Evolutionary conservation across 495 filamentous ascomycete genomes (phyloP).

Genomic region (Terfezia claveryi): DNA sequence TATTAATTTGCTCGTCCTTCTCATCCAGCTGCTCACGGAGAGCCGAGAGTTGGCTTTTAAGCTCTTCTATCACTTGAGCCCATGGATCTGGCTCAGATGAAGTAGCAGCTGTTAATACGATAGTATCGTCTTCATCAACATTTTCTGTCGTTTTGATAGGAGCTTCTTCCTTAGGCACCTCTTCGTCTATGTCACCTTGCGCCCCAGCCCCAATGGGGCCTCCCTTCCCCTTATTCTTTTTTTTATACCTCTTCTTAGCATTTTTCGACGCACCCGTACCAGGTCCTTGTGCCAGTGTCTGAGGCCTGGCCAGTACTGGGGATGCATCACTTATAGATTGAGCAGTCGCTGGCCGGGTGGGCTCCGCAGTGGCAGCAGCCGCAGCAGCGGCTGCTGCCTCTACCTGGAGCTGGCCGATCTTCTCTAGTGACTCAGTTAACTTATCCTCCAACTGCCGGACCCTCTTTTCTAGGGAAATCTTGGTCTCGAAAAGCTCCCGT

Average conservation of each 20-base stretch:
- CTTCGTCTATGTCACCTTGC: conserved; percentile 14
- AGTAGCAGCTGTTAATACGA: background rate
- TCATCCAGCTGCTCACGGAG: conserved; percentile 42
- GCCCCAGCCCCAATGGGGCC: conserved; percentile 28
- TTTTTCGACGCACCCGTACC: background rate
- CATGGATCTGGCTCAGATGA: background rate
- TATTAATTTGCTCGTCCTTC: conserved; percentile 49
- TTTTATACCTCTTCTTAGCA: conserved; percentile 63
- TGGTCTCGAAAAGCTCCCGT: background rate
- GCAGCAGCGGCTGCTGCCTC: conserved; percentile 4
- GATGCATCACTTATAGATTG: conserved; percentile 2
- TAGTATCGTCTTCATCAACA: conserved; percentile 12
- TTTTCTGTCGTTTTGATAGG: conserved; percentile 2
- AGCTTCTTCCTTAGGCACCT: conserved; percentile 1
- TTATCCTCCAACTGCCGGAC: conserved; percentile 4
- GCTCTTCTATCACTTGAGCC: conserved; percentile 19
- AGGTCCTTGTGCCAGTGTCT: conserved; percentile 5
- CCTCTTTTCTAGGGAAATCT: background rate
- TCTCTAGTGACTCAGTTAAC: conserved; percentile 4
- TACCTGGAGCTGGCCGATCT: conserved; percentile 1
- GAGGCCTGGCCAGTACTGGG: conserved; percentile 12
- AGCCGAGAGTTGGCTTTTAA: conserved; percentile 30
- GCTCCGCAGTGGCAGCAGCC: background rate
- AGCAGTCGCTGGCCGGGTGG: background rate
- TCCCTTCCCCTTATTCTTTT: conserved; percentile 57